Evolutionary conservation across 345 rosid genomes (phyloP).

Genomic region (Citrus medica): DNA sequence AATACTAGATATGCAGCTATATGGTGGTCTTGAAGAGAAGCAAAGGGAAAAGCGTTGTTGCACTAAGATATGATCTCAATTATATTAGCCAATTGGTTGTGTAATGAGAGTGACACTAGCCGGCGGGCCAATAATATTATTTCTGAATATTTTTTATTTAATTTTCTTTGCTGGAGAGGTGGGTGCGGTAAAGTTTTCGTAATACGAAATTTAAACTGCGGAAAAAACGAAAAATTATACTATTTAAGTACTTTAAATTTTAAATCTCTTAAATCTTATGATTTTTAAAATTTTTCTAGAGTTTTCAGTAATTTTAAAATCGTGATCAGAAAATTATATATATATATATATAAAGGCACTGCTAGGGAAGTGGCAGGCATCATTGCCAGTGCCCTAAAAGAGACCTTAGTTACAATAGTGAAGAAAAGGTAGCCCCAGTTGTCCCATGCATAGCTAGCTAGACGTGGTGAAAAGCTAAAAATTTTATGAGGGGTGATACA

Average conservation of each 20-base stretch:
- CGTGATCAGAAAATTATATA: too few species aligned
- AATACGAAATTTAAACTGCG: not conserved
- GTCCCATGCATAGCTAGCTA: slow-evolving; percentile 6
- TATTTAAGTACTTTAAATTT: too few species aligned
- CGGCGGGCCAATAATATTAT: slow-evolving; percentile 10
- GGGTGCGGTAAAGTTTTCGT: not conserved
- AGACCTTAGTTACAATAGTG: not conserved
- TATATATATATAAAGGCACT: not conserved
- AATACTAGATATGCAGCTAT: not conserved
- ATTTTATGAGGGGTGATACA: not conserved
- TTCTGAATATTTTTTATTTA: slow-evolving; percentile 1
- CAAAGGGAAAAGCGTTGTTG: not conserved
- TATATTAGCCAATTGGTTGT: slow-evolving; percentile 6
- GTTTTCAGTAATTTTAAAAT: too few species aligned
- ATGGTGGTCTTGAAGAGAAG: not conserved
- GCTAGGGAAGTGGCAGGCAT: slow-evolving; percentile 27
- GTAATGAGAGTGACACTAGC: slow-evolving; percentile 2
- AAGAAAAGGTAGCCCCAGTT: not conserved
- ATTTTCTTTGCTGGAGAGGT: slow-evolving; percentile 10
- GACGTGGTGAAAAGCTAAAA: not conserved
- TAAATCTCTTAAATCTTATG: fast-evolving
- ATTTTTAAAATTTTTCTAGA: too few species aligned
- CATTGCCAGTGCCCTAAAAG: slow-evolving; percentile 30
- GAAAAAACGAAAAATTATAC: too few species aligned
- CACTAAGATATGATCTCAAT: not conserved